These are phyloP conservation scores for Beauveria brongniartii DNA, from an alignment of 2,329 filamentous ascomycete genomes.

Conservation along the genomic window DNA sequence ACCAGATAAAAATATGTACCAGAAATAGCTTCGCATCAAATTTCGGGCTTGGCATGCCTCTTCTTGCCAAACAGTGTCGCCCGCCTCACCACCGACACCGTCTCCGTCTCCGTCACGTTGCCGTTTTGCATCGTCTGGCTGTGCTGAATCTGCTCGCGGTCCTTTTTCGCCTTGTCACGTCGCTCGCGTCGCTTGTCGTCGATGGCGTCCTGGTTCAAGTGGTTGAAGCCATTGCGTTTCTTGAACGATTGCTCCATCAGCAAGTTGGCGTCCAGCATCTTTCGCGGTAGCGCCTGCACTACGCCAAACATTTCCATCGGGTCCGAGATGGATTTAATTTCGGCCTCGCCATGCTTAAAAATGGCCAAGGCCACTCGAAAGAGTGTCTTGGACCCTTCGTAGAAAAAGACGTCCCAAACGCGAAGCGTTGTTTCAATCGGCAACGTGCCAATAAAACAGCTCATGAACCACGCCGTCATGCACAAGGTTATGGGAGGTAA, in stretches of 20 bases:
- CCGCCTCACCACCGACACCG: constrained; percentile 17
- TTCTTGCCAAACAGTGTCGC: constrained; percentile 38
- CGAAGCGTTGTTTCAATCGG: constrained; percentile 87
- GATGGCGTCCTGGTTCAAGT: constrained; percentile 73
- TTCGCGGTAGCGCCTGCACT: constrained; percentile 77
- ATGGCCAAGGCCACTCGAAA: constrained; percentile 87
- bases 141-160: constrained; percentile 22
- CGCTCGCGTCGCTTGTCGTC: constrained; percentile 67
- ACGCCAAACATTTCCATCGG: constrained; percentile 96
- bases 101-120: constrained; percentile 24
- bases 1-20: constrained; percentile 10
- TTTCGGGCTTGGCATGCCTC: constrained; percentile 22
- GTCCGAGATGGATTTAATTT: constrained; percentile 72
- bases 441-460: constrained; percentile 84
- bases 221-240: constrained; percentile 69
- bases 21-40: neutral
- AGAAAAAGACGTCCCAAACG: constrained; percentile 94
- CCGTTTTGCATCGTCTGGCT: constrained; percentile 22
- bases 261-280: constrained; percentile 71
- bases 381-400: constrained; percentile 87
- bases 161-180: constrained; percentile 43
- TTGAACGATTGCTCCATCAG: constrained; percentile 79
- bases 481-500: constrained; percentile 87
- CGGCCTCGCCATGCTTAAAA: constrained; percentile 77
- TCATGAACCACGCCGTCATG: constrained; percentile 98